phyloP scores from a whole-genome alignment of 2,329 filamentous ascomycete species.

The Fusarium sp. region DNA sequence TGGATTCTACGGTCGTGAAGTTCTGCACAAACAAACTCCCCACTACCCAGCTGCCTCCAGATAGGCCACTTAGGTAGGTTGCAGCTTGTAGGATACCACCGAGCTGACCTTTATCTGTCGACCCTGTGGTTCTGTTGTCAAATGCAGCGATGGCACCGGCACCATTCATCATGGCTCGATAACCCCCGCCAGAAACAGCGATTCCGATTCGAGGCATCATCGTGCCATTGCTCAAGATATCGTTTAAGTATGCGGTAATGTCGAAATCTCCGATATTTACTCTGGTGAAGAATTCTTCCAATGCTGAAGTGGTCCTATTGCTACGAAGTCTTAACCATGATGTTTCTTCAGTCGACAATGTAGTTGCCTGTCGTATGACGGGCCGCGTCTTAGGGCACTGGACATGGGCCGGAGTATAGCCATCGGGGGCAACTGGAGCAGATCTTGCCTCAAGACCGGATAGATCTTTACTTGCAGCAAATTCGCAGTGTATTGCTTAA shows the following conservation, averaged over 20 bases:
- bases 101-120: conserved; percentile 63
- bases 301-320: conserved; percentile 74
- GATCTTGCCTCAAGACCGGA: background rate
- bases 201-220: conserved; percentile 69
- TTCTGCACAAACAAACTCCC: conserved; percentile 82
- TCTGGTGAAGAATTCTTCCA: conserved; percentile 75
- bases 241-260: conserved; percentile 73
- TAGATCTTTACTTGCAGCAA: background rate
- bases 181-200: conserved; percentile 82
- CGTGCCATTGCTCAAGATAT: conserved; percentile 72
- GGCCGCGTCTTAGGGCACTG: conserved; percentile 19
- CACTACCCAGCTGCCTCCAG: conserved; percentile 81
- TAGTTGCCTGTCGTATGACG: conserved; percentile 6
- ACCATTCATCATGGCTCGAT: conserved; percentile 81
- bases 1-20: conserved; percentile 72
- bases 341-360: conserved; percentile 17
- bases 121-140: conserved; percentile 73
- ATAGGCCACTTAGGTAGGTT: conserved; percentile 80
- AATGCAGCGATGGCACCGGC: conserved; percentile 80
- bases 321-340: conserved; percentile 76
- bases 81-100: conserved; percentile 80
- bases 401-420: conserved; percentile 12
- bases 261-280: conserved; percentile 79
- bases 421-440: conserved; percentile 15
- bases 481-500: background rate